Evolutionary conservation across 495 filamentous ascomycete species (phyloP), one percentile per base, ranked within the genome.

Genomic region (Elaphomyces granulatus): DNA sequence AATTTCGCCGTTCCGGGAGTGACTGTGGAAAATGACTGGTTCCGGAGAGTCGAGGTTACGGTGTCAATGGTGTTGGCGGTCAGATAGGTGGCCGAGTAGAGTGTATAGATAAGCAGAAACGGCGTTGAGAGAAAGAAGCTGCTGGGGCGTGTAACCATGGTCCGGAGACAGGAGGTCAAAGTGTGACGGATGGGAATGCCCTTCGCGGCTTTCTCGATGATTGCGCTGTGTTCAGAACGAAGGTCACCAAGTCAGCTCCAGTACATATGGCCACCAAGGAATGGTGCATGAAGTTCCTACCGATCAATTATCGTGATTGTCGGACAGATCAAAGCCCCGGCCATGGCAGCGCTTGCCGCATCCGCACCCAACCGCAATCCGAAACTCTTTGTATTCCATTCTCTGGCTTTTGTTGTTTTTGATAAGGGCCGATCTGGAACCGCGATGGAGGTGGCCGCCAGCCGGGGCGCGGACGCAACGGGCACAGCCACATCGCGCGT

Each of bases 141-240:
- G 43, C 75, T 74, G 0, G 88, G 88, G n/a, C 69, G 67, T 17
- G 65, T 51, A 46, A 92, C 32, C 49, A 94, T 72, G 20, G 70
- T 66, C 6, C 51, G 58, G 37, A 90, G 54, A 26, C 80, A 81
- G 46, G 58, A 53, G 40, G 66, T 70, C 48, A 94, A 63, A 34
- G 82, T 87, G 35, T 62, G 54, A 34, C 59, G 58, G 43, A 95
- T 77, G n/a, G 80, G 70, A 45, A 71, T 70, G 40, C 78, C 74
- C 48, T 86, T 87, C 32, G 84, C 86, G 12, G 88, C 83, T 64
- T 94, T 94, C 61, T 95, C 87, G 60, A 95, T 94, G 51, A 98
- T 93, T 8, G 78, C 83, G 38, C 85, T 94, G 18, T 38, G 19
- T 26, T 2, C 15, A 3, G 49, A 19, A 37, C 12, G 26, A 20